phyloP scores from a whole-genome alignment of 1,284 basidiomycete species.

The Fomitopsis betulina region DNA sequence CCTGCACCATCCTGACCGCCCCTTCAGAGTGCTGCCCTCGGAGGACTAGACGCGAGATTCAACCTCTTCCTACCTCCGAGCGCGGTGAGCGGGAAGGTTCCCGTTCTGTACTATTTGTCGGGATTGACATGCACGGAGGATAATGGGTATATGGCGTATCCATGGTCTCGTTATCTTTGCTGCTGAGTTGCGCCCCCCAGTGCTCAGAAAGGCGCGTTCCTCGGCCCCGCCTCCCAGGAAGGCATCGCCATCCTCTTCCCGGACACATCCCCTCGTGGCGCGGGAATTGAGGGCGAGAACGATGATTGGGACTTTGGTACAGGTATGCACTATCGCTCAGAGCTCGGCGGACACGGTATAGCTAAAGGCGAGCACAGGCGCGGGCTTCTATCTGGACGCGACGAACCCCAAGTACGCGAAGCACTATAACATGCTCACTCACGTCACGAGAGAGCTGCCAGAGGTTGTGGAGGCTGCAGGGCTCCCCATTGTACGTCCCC shows the following conservation, averaged over 20 bases:
- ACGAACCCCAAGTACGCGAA: constrained; percentile 75
- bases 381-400: constrained; percentile 93
- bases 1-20: background rate
- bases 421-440: constrained; percentile 90
- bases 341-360: background rate
- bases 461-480: constrained; percentile 65
- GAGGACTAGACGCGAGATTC: constrained; percentile 78
- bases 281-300: constrained; percentile 85
- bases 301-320: constrained; percentile 92
- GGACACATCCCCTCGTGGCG: constrained; percentile 93
- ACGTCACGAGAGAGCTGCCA: constrained; percentile 82
- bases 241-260: constrained; percentile 93
- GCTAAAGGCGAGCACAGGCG: constrained; percentile 41
- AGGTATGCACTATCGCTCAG: constrained; percentile 30
- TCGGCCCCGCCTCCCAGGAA: constrained; percentile 75
- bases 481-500: constrained; percentile 54
- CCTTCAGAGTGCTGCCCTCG: constrained; percentile 63
- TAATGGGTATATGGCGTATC: constrained; percentile 62
- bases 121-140: constrained; percentile 97
- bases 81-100: constrained; percentile 57
- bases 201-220: constrained; percentile 85
- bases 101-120: constrained; percentile 87
- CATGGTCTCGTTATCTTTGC: background rate
- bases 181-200: constrained; percentile 32
- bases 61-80: constrained; percentile 87